Conservation (phyloP, 2,329 filamentous ascomycete species). For the Aspergillus candidus region DNA sequence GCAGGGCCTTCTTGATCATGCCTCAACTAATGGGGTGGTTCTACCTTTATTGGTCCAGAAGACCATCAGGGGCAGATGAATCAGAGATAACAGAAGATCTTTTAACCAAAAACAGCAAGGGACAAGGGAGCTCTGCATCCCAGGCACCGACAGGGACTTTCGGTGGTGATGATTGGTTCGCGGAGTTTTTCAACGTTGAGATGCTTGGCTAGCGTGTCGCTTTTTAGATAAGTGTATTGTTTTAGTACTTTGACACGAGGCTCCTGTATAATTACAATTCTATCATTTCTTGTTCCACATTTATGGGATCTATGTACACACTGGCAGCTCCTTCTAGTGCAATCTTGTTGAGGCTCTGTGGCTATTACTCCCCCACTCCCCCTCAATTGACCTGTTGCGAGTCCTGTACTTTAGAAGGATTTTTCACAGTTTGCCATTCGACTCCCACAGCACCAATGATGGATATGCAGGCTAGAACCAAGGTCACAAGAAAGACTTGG, state of each 20-base stretch:
- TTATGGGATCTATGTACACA: too few species aligned
- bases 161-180: conserved; percentile 4
- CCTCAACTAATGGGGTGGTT: conserved; percentile 1
- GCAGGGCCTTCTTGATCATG: conserved; percentile 4
- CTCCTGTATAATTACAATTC: too few species aligned
- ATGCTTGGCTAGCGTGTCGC: conserved; percentile 2
- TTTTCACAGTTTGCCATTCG: neutral
- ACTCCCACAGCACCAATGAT: neutral
- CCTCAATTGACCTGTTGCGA: too few species aligned
- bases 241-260: too few species aligned
- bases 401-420: too few species aligned
- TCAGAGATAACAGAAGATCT: too few species aligned
- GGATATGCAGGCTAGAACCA: neutral
- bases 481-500: neutral
- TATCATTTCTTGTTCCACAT: too few species aligned
- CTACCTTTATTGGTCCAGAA: neutral
- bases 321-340: too few species aligned
- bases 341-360: too few species aligned
- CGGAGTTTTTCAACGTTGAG: conserved; percentile 7
- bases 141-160: neutral
- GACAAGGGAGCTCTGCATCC: neutral
- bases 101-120: neutral
- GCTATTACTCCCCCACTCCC: too few species aligned
- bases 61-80: too few species aligned
- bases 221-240: too few species aligned